Evolutionary conservation across 2,329 filamentous ascomycete species (phyloP).

Genomic region (Nectriaceae sp.): DNA sequence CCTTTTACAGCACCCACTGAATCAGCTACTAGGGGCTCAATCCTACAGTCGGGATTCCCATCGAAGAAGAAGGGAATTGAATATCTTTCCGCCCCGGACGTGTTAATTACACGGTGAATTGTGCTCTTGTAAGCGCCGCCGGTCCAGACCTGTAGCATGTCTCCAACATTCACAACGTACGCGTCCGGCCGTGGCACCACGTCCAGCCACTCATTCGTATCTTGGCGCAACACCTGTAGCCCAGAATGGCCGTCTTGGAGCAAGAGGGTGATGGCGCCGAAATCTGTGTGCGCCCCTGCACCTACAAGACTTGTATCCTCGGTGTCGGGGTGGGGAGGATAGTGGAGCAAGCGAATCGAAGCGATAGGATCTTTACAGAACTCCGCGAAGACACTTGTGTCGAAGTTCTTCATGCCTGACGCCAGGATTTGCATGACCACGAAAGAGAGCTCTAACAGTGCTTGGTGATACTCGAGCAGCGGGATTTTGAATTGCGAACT

Average conservation of each 20-base stretch:
- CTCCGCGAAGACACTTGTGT: not conserved
- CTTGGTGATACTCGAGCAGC: not conserved
- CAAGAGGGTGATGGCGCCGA: constrained; percentile 1
- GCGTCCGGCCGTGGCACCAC: not conserved
- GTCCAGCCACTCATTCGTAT: not conserved
- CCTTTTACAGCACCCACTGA: not conserved
- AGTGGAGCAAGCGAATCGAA: not conserved
- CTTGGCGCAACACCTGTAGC: not conserved
- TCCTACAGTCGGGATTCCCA: not conserved
- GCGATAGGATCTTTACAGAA: not conserved
- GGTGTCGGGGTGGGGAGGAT: not conserved
- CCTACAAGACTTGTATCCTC: not conserved
- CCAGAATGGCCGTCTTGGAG: not conserved
- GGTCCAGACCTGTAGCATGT: not conserved
- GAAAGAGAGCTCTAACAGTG: not conserved
- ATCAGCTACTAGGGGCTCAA: not conserved
- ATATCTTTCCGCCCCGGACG: not conserved
- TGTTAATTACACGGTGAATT: not conserved
- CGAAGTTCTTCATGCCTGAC: not conserved
- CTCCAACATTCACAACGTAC: not conserved
- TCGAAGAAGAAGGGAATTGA: not conserved
- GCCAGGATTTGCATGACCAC: not conserved
- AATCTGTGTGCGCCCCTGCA: not conserved
- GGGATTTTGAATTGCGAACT: not conserved
- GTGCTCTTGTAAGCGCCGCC: constrained; percentile 1